A percentile compares a stretch with the other conserved stretches of the same genome.
phyloP scores from a whole-genome alignment of 2,329 filamentous ascomycete genomes.

The Aschersonia sp. region DNA sequence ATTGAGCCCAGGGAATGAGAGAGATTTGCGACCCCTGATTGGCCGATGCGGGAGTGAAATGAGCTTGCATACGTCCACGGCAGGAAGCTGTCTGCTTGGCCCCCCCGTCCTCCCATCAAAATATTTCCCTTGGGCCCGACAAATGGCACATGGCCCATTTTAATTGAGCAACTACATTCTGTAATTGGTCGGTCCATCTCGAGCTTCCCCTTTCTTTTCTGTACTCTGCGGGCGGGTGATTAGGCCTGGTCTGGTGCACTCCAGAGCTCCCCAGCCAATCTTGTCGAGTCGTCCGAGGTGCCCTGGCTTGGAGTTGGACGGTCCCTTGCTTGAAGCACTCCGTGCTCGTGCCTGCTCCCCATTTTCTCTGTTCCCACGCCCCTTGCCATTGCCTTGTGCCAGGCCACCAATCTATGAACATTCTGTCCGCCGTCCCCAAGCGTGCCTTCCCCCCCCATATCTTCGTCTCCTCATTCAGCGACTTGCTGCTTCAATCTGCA shows the following conservation, averaged over 20 bases:
- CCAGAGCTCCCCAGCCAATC: not conserved
- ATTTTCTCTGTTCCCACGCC: not conserved
- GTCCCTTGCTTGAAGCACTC: not conserved
- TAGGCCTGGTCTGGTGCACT: too few relatives aligned
- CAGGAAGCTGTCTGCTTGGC: too few relatives aligned
- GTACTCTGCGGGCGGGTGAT: not conserved
- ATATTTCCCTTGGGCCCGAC: not conserved
- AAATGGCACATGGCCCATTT: not conserved
- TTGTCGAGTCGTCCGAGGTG: not conserved
- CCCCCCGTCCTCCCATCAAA: not conserved
- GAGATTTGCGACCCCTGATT: not conserved
- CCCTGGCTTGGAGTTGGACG: not conserved
- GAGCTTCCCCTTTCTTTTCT: not conserved
- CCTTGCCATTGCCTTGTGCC: slow-evolving; percentile 1
- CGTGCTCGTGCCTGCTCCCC: slow-evolving; percentile 4
- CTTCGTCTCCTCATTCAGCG: slow-evolving; percentile 2
- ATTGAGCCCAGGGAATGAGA: not conserved
- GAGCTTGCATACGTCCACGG: slow-evolving; percentile 2
- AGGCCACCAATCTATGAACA: slow-evolving; percentile 1
- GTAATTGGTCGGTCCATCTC: not conserved
- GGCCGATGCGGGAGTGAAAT: slow-evolving; percentile 7
- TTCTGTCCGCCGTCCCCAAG: slow-evolving; percentile 4
- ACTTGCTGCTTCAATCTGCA: slow-evolving; percentile 1
- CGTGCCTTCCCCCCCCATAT: slow-evolving; percentile 3
- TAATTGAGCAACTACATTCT: not conserved